Base-by-base conservation (phyloP, 768 basidiomycete species). In the Lentinula sp. region DNA sequence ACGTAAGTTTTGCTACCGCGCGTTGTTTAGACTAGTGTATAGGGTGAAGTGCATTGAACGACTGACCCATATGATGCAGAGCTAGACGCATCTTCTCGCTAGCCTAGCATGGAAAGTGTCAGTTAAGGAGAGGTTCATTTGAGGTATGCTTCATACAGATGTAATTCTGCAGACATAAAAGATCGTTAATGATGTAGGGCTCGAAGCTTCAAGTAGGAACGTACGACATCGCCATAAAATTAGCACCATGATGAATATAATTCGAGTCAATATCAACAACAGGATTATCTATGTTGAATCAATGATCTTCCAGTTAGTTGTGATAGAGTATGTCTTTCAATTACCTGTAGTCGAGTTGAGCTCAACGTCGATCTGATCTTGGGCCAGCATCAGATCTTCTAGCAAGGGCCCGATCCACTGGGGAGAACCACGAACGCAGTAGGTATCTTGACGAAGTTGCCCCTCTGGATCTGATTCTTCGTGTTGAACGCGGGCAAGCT, bases 251-350 rank as follows among this genome's bases (percentile, higher is more conserved):
- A 68, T 91, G 87, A 13, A 88, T 78, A 39, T 77, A 70, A 3
- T 82, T 83, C 32, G 84, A 83, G 66, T 86, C 84, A 77, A 86
- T 86, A 70, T 86, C 85, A 32, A 91, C 85, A 84, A 10, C 82
- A 84, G 55, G 85, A 83, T 68, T 85, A 80, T 6, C 84, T 73
- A 32, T 41, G 76, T 70, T 32, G 20, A 18, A 41, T 71, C 70
- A 43, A 59, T n/a, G 23, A 59, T 39, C 18, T 7, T 49, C 50
- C 52, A 48, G 59, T 56, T 9, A 13, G 8, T 3, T 9, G 37
- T 39, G 37, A 39, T 39, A 39, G 2, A 13, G 37, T 39, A 39
- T 6, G 65, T n/a, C 6, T 32, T 12, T 61, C 33, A 52, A 16
- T 39, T 39, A 58, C 6, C 77, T 84, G 63, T 71, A 89, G 87